Evolutionary conservation across 495 filamentous ascomycete genomes (phyloP).

Genomic region (Aspergillus leporis): DNA sequence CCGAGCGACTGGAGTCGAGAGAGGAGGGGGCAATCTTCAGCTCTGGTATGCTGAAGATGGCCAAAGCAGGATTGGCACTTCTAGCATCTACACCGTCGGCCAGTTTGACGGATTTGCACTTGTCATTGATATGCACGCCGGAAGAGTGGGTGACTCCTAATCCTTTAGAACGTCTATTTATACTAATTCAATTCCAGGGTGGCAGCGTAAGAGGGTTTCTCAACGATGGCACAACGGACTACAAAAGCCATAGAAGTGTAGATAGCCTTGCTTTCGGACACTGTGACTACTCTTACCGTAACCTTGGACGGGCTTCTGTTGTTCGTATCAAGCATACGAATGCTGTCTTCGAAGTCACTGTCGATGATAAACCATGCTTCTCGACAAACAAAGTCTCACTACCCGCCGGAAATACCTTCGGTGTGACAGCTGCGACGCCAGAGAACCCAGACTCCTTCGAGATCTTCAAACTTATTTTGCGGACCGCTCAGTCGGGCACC

Average conservation of each 20-base stretch:
- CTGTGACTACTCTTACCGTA: constrained; percentile 88
- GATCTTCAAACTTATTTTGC: constrained; percentile 79
- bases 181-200: constrained; percentile 45
- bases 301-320: constrained; percentile 78
- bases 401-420: constrained; percentile 80
- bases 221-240: constrained; percentile 86
- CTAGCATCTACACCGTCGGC: constrained; percentile 78
- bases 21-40: constrained; percentile 85
- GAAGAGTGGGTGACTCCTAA: constrained; percentile 49
- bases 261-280: constrained; percentile 91
- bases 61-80: constrained; percentile 58
- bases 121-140: constrained; percentile 84
- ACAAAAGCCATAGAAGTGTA: constrained; percentile 73
- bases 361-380: constrained; percentile 85
- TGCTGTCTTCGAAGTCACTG: constrained; percentile 67
- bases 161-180: not conserved
- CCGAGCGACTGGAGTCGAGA: constrained; percentile 80
- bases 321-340: constrained; percentile 69
- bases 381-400: constrained; percentile 74
- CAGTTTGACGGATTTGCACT: constrained; percentile 86
- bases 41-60: constrained; percentile 87
- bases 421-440: constrained; percentile 82
- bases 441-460: constrained; percentile 95
- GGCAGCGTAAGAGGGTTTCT: constrained; percentile 88
- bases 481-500: constrained; percentile 36